Evolutionary conservation across 2,329 filamentous ascomycete species (phyloP).

Genomic region (Coccinonectria pachysandricola): DNA sequence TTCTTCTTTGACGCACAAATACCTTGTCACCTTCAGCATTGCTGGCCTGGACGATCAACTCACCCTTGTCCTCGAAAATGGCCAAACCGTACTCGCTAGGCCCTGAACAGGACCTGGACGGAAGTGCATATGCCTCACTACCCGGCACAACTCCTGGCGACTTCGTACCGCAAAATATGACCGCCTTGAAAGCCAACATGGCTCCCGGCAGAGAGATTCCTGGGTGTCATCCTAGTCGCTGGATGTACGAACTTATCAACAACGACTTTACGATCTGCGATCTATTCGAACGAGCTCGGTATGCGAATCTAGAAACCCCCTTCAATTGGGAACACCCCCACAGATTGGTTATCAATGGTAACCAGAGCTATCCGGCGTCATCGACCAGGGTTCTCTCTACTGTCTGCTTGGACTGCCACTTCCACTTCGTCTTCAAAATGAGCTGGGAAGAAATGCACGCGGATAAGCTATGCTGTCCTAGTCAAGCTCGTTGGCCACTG

Average conservation of each 20-base stretch:
- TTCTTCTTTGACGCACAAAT: too few relatives aligned
- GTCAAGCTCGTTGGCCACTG: conserved; percentile 25
- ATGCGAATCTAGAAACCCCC: conserved; percentile 19
- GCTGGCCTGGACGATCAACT: too few relatives aligned
- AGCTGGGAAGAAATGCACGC: conserved; percentile 21
- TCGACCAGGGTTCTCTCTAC: conserved; percentile 23
- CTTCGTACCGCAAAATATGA: conserved; percentile 22
- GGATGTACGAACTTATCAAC: conserved; percentile 30
- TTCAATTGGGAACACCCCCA: conserved; percentile 27
- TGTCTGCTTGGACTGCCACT: conserved; percentile 31
- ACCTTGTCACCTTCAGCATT: too few relatives aligned
- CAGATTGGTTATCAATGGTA: conserved; percentile 28
- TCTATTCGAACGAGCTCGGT: conserved; percentile 24
- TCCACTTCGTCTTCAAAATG: conserved; percentile 31
- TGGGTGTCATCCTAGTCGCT: conserved; percentile 30
- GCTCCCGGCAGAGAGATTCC: conserved; percentile 13
- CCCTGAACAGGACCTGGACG: conserved; percentile 18
- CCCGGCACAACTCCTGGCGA: conserved; percentile 21
- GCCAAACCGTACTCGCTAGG: conserved; percentile 17
- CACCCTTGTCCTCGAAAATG: too few relatives aligned
- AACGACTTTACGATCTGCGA: conserved; percentile 28
- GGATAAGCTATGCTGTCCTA: conserved; percentile 20
- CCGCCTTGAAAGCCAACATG: conserved; percentile 22
- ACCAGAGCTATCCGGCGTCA: conserved; percentile 24
- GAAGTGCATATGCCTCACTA: conserved; percentile 21